Evolutionary conservation across 2,329 filamentous ascomycete genomes (phyloP).

Genomic region (Harringtonia lauricola): DNA sequence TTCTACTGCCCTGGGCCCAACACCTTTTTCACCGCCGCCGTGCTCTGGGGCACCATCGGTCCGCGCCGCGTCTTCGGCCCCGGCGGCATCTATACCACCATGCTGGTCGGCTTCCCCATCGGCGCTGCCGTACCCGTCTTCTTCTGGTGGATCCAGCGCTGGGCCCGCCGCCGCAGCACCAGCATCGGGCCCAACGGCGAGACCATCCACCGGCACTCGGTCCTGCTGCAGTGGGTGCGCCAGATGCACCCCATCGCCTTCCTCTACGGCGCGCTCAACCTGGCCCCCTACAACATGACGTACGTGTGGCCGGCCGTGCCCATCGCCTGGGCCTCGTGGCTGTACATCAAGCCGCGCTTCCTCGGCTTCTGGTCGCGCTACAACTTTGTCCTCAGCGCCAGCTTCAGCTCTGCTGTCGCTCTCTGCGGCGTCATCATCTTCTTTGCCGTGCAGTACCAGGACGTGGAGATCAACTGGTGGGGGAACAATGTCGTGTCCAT

Average conservation of each 20-base stretch:
- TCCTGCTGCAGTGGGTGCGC: slow-evolving; percentile 3
- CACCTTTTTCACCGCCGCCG: slow-evolving; percentile 44
- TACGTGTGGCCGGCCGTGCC: slow-evolving; percentile 12
- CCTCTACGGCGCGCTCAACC: slow-evolving; percentile 6
- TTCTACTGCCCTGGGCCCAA: slow-evolving; percentile 46
- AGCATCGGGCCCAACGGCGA: no score
- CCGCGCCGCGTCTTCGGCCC: slow-evolving; percentile 39
- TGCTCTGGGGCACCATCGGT: slow-evolving; percentile 50
- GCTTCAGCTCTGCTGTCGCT: slow-evolving; percentile 19
- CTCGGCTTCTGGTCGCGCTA: slow-evolving; percentile 18
- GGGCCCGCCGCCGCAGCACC: no score
- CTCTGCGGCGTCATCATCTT: slow-evolving; percentile 18
- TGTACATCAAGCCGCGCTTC: slow-evolving; percentile 14
- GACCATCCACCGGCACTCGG: no score
- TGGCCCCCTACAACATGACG: slow-evolving; percentile 11
- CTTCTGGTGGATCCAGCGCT: no score
- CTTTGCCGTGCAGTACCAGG: slow-evolving; percentile 8
- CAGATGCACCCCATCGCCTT: slow-evolving; percentile 7
- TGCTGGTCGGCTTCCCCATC: no score
- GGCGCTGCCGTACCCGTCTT: no score
- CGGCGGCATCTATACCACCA: slow-evolving; percentile 32
- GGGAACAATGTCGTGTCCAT: slow-evolving; percentile 6
- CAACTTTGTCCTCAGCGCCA: slow-evolving; percentile 22
- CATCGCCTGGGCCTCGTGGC: slow-evolving; percentile 14
- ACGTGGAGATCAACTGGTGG: slow-evolving; percentile 6